Evolutionary conservation across 164 flowering plant genomes (phyloP).

Genomic region (Vitis cinerea): DNA sequence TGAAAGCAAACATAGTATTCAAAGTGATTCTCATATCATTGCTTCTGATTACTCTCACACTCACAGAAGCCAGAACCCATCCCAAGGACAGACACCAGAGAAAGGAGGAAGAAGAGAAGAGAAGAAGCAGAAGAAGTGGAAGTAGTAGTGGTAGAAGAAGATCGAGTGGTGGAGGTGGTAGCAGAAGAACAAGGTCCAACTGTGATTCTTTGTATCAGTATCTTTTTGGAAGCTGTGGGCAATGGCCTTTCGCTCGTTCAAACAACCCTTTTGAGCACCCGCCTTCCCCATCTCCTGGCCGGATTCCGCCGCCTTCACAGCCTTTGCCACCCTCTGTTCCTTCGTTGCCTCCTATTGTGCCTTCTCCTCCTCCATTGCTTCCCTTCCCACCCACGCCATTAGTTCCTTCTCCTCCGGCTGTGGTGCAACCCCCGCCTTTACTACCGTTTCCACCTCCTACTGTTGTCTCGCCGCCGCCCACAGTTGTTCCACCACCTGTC

Average conservation of each 20-base stretch:
- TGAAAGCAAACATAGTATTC: slow-evolving; percentile 11
- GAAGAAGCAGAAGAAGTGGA: slow-evolving; percentile 12
- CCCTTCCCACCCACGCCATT: slow-evolving; percentile 5
- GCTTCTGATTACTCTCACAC: slow-evolving; percentile 16
- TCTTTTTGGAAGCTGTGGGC: slow-evolving; percentile 44
- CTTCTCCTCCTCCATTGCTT: neutral
- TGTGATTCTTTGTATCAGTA: slow-evolving; percentile 41
- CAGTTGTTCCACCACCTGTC: neutral
- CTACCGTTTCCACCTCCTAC: too few relatives aligned
- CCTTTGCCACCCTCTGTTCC: slow-evolving; percentile 12
- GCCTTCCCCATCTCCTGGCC: slow-evolving; percentile 8
- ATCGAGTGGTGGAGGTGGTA: slow-evolving; percentile 1
- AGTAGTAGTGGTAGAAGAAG: slow-evolving; percentile 15
- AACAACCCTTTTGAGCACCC: slow-evolving; percentile 42
- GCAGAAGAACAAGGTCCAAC: slow-evolving; percentile 7
- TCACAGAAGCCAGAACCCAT: slow-evolving; percentile 15
- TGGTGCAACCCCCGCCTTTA: neutral
- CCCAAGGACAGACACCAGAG: neutral
- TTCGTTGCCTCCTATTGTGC: slow-evolving; percentile 11
- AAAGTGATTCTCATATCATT: slow-evolving; percentile 9
- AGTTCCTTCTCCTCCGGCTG: neutral
- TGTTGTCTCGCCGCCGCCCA: too few relatives aligned
- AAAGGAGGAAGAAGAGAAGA: slow-evolving; percentile 11
- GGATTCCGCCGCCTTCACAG: slow-evolving; percentile 1
- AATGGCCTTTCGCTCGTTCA: slow-evolving; percentile 47